Evolutionary conservation across 805 yeast species (phyloP).

Genomic region (Candida berthetii): DNA sequence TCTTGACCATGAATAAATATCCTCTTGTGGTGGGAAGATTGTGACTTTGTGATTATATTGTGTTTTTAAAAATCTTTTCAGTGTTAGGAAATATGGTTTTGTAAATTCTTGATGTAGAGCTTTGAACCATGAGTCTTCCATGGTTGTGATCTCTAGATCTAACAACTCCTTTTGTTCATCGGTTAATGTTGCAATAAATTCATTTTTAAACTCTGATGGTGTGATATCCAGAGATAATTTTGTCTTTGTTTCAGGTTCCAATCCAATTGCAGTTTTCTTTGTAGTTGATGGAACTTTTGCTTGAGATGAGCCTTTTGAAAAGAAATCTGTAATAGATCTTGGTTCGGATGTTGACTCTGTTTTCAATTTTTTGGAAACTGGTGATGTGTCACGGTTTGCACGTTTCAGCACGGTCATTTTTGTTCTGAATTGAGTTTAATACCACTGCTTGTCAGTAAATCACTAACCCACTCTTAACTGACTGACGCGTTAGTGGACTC

Average conservation of each 20-base stretch:
- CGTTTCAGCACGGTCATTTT: neutral
- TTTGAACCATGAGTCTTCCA: constrained; percentile 77
- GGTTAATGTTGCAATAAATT: constrained; percentile 44
- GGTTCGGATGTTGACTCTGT: neutral
- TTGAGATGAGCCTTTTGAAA: neutral
- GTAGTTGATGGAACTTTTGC: too few species aligned
- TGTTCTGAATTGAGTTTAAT: too few species aligned
- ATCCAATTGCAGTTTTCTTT: neutral
- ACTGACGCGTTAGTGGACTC: too few species aligned
- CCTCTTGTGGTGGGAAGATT: constrained; percentile 75
- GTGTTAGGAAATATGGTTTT: constrained; percentile 74
- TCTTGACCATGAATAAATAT: constrained; percentile 89
- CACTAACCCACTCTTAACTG: too few species aligned
- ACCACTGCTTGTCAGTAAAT: too few species aligned
- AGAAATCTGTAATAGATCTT: neutral
- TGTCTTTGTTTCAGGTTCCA: neutral
- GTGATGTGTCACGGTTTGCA: neutral
- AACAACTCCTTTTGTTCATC: constrained; percentile 46
- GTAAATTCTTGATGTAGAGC: constrained; percentile 64
- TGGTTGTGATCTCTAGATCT: constrained; percentile 57
- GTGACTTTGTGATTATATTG: constrained; percentile 40
- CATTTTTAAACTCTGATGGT: constrained; percentile 22
- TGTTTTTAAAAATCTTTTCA: constrained; percentile 55
- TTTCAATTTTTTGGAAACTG: neutral
- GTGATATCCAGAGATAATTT: neutral